phyloP scores from a whole-genome alignment of 495 filamentous ascomycete species.

The Achaetomiella virescens region DNA sequence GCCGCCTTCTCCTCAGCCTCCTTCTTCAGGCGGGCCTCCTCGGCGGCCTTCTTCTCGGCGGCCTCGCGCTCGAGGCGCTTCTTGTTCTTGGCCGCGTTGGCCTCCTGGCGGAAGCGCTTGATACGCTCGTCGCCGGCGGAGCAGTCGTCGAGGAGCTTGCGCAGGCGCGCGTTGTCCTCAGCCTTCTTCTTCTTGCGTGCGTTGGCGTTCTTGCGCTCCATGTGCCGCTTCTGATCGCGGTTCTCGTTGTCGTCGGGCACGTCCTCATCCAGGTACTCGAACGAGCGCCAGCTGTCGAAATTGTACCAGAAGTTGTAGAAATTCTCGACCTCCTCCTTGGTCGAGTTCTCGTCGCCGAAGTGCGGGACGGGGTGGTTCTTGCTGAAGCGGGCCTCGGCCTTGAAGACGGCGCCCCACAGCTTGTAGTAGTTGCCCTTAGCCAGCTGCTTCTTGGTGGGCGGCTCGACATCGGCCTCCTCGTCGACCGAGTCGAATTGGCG shows the following conservation, averaged over 20 bases:
- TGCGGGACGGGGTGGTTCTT: constrained; percentile 78
- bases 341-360: constrained; percentile 77
- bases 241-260: constrained; percentile 98
- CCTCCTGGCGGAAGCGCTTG: constrained; percentile 90
- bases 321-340: constrained; percentile 78
- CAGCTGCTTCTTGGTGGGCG: constrained; percentile 81
- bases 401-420: constrained; percentile 81
- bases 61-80: constrained; percentile 87
- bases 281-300: constrained; percentile 95
- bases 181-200: constrained; percentile 98
- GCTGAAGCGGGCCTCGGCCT: constrained; percentile 86
- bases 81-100: constrained; percentile 88
- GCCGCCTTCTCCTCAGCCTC: constrained; percentile 78
- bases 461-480: constrained; percentile 83
- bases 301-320: constrained; percentile 99
- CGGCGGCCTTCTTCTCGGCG: constrained; percentile 73
- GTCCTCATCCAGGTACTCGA: constrained; percentile 98
- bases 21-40: constrained; percentile 70
- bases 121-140: constrained; percentile 83
- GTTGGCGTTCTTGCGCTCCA: constrained; percentile 96
- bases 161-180: constrained; percentile 86
- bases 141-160: constrained; percentile 80
- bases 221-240: constrained; percentile 96
- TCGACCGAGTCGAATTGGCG: constrained; percentile 96
- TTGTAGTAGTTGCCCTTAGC: constrained; percentile 90